phyloP scores from a whole-genome alignment of 1,284 basidiomycete species.

The Trametes sp. region DNA sequence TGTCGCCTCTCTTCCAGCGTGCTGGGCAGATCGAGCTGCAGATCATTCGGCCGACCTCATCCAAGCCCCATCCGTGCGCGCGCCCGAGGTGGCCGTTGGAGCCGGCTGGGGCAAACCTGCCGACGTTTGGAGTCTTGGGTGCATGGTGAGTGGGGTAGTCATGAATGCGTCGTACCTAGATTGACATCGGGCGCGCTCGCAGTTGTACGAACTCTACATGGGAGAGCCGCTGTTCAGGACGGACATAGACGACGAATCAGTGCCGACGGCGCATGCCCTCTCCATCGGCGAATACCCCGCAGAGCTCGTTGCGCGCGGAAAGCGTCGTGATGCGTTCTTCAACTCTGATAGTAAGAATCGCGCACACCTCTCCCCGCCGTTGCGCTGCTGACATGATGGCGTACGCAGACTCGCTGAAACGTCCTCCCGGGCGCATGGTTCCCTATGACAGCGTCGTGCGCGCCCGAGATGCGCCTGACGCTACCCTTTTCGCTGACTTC shows the following conservation, averaged over 20 bases:
- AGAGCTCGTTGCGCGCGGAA: conserved; percentile 3
- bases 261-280: conserved; percentile 2
- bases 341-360: background rate
- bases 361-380: background rate
- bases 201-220: conserved; percentile 16
- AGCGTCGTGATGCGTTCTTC: conserved; percentile 2
- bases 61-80: conserved; percentile 7
- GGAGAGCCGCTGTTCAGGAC: conserved; percentile 6
- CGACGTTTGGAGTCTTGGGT: conserved; percentile 11
- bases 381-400: background rate
- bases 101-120: conserved; percentile 15
- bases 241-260: background rate
- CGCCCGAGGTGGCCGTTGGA: conserved; percentile 11
- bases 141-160: background rate
- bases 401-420: conserved; percentile 1
- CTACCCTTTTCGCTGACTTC: conserved; percentile 15
- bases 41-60: conserved; percentile 11
- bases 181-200: background rate
- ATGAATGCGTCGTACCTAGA: background rate
- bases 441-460: conserved; percentile 1
- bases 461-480: conserved; percentile 12
- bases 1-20: background rate
- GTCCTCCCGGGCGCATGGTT: background rate
- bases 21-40: conserved; percentile 2
- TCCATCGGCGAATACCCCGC: conserved; percentile 7